Evolutionary conservation across 1,284 basidiomycete species (phyloP).

Genomic region (Schizophyllum amplum): DNA sequence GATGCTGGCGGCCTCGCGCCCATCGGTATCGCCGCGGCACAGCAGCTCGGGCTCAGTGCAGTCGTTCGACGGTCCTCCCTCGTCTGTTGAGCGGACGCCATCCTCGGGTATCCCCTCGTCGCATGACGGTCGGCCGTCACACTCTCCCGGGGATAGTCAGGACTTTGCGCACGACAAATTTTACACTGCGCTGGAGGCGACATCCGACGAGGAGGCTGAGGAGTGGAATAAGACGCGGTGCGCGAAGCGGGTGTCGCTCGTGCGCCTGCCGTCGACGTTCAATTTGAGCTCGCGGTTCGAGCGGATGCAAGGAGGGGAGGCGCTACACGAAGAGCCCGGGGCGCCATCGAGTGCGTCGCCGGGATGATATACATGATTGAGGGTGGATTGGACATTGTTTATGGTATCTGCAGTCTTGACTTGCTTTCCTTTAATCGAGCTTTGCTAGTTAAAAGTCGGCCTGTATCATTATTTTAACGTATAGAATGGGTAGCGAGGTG

Average conservation of each 20-base stretch:
- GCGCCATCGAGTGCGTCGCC: background rate
- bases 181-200: slow-evolving; percentile 30
- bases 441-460: background rate
- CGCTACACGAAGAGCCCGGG: slow-evolving; percentile 3
- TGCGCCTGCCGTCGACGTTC: slow-evolving; percentile 58
- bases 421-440: no score
- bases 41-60: slow-evolving; percentile 25
- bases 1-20: slow-evolving; percentile 21
- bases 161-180: slow-evolving; percentile 33
- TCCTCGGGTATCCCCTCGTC: background rate
- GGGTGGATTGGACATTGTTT: background rate
- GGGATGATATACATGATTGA: background rate
- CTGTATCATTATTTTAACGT: background rate
- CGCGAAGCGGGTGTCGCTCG: slow-evolving; percentile 76
- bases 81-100: slow-evolving; percentile 1
- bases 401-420: background rate
- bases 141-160: slow-evolving; percentile 4
- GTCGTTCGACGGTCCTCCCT: slow-evolving; percentile 15
- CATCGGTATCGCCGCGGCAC: slow-evolving; percentile 31
- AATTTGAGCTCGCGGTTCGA: slow-evolving; percentile 27
- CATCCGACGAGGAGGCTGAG: slow-evolving; percentile 56
- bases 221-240: slow-evolving; percentile 80
- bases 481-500: background rate
- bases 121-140: background rate
- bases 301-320: slow-evolving; percentile 8